Conservation (phyloP, 164 flowering plant species). For the Nymphaea thermarum region DNA sequence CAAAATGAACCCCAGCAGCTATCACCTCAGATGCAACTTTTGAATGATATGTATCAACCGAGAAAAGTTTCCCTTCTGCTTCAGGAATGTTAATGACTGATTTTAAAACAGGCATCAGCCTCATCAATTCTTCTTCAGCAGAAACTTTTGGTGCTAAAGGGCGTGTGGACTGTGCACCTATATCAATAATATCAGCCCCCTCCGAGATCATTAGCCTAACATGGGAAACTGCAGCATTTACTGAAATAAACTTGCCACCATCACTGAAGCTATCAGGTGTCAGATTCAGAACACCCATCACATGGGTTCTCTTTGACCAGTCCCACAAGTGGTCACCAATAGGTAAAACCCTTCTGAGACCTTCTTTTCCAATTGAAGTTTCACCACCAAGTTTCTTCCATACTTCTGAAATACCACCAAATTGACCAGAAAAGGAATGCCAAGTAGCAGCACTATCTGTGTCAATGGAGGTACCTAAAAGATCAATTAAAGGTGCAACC, state of each 20-base stretch:
- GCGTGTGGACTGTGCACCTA: slow-evolving; percentile 91
- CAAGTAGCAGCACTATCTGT: slow-evolving; percentile 53
- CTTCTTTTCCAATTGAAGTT: slow-evolving; percentile 58
- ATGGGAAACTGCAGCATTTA: slow-evolving; percentile 64
- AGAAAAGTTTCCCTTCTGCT: slow-evolving; percentile 55
- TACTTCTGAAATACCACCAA: slow-evolving; percentile 45
- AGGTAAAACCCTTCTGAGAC: slow-evolving; percentile 70
- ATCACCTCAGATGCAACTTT: slow-evolving; percentile 76
- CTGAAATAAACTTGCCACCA: slow-evolving; percentile 66
- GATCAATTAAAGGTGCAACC: slow-evolving; percentile 77
- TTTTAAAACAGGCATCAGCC: slow-evolving; percentile 75
- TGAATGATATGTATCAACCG: slow-evolving; percentile 85
- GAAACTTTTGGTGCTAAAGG: slow-evolving; percentile 69
- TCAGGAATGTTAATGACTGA: slow-evolving; percentile 55
- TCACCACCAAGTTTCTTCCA: slow-evolving; percentile 90
- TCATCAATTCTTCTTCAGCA: slow-evolving; percentile 61
- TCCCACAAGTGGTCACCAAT: slow-evolving; percentile 59
- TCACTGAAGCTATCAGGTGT: slow-evolving; percentile 97
- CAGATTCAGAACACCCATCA: slow-evolving; percentile 84
- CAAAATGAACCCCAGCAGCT: slow-evolving; percentile 59
- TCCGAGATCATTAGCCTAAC: slow-evolving; percentile 56
- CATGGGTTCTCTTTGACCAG: slow-evolving; percentile 64
- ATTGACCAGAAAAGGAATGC: slow-evolving; percentile 52
- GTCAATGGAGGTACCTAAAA: slow-evolving; percentile 55
- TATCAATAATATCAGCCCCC: slow-evolving; percentile 87